Evolutionary conservation across 139 green algal species (phyloP), one percentile per base, ranked within the genome.

Genomic region (Chlorella sp.): DNA sequence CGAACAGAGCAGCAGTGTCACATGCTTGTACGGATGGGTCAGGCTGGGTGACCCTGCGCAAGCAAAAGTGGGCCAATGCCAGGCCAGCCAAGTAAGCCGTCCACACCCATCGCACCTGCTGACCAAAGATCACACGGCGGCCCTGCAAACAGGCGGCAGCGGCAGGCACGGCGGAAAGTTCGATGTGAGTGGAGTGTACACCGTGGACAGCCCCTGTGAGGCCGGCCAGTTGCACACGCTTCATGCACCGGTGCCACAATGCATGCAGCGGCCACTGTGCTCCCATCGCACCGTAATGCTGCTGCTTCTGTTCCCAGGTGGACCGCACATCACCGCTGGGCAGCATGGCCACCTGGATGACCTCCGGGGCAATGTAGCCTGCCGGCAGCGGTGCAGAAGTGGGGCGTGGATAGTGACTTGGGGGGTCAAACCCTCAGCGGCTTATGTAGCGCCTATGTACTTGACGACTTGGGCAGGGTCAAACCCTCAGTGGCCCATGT

Each of bases 321-420:
- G 70, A 41, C 34, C 16, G 22, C 38, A 41, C 36, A 19, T 51
- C 70, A 6, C 70, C 70, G 13, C 36, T 54, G 40, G 70, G 84
- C 85, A 54, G 70, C 70, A 76, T 76, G 70, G 48, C 28, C 16
- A 41, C 70, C 38, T 44, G 77, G 56, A 98, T 97, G 73, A 99
- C 93, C 87, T 99, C 96, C 24, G 96, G 96, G 0, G 96, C 96
- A 17, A 99, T 95, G 76, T 99, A 99, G 79, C 94, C 76, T 82
- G 76, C 58, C 32, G 13, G 1, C 43, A 44, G 41, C 9, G 13
- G 46, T 28, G 34, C 2, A 32, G 2, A 19, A 28, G 44, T 62
- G 43, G 17, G 36, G 13, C 17, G 36, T 0, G 68, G 38, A 75
- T 16, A 20, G n/a, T n/a, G n/a, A n/a, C n/a, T n/a, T n/a, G n/a